phyloP scores from a whole-genome alignment of 2,329 filamentous ascomycete genomes.

The Ceratocystis papillata region DNA sequence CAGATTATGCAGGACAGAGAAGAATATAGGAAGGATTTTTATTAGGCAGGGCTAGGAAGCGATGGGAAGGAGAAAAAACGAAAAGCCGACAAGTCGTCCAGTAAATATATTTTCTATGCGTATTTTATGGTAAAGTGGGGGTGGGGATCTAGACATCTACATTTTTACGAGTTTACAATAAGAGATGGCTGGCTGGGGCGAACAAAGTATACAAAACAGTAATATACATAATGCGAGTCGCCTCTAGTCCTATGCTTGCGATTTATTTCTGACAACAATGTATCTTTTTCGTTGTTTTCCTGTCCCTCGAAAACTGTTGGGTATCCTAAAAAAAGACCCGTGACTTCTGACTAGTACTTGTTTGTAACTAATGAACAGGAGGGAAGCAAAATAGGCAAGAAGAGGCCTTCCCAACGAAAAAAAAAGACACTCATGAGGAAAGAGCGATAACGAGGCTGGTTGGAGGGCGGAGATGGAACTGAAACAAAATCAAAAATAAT shows the following conservation, averaged over 20 bases:
- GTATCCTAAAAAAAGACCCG: not conserved
- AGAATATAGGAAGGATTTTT: not conserved
- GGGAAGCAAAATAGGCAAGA: too few species aligned
- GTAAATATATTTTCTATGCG: too few species aligned
- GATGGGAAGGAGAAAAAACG: too few species aligned
- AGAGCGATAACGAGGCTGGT: too few species aligned
- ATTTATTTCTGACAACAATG: not conserved
- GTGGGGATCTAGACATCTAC: not conserved
- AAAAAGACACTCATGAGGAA: too few species aligned
- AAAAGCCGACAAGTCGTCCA: too few species aligned
- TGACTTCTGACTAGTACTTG: not conserved
- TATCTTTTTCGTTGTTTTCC: not conserved
- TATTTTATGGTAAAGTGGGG: not conserved
- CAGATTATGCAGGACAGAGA: slow-evolving; percentile 8
- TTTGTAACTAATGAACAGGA: too few species aligned
- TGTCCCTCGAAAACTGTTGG: not conserved
- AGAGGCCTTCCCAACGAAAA: too few species aligned
- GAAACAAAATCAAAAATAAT: too few species aligned
- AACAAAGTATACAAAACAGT: not conserved
- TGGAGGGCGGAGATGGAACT: too few species aligned
- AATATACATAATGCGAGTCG: not conserved
- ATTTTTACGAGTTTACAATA: not conserved
- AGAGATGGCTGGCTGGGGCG: not conserved
- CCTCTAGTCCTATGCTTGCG: not conserved
- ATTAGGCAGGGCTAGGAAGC: not conserved